phyloP scores from a whole-genome alignment of 164 flowering plant species.

The Malania oleifera region DNA sequence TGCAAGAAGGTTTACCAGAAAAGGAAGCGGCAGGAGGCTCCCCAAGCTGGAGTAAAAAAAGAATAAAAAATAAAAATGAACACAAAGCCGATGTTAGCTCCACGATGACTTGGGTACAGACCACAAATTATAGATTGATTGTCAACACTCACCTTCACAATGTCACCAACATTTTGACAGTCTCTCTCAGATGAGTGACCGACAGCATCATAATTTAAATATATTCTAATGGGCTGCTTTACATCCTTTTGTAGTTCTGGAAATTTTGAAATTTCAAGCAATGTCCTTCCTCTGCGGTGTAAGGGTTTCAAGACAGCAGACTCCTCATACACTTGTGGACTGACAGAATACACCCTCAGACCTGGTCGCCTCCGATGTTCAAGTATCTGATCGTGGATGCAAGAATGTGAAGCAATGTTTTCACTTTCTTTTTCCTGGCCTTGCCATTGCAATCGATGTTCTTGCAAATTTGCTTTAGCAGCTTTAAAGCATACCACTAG shows the following conservation, averaged over 20 bases:
- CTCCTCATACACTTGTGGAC: constrained; percentile 74
- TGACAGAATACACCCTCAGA: constrained; percentile 75
- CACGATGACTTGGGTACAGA: neutral
- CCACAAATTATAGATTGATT: neutral
- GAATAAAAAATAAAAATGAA: constrained; percentile 5
- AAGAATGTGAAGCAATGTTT: constrained; percentile 69
- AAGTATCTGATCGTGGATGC: constrained; percentile 94
- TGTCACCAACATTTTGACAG: constrained; percentile 75
- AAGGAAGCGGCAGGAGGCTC: constrained; percentile 65
- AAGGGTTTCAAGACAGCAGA: constrained; percentile 29
- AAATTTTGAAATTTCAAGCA: constrained; percentile 44
- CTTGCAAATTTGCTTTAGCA: constrained; percentile 29
- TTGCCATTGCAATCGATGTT: constrained; percentile 25
- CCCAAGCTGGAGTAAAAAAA: constrained; percentile 59
- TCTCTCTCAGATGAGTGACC: constrained; percentile 97
- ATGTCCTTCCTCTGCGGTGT: constrained; percentile 58
- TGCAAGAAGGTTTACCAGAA: constrained; percentile 65
- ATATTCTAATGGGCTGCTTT: constrained; percentile 85
- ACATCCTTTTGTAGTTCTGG: constrained; percentile 30
- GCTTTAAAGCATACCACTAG: constrained; percentile 37
- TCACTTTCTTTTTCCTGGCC: constrained; percentile 30
- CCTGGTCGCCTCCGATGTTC: constrained; percentile 88
- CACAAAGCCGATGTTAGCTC: constrained; percentile 9
- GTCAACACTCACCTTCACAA: constrained; percentile 67
- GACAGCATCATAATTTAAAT: constrained; percentile 95